Base-by-base conservation (phyloP, 768 basidiomycete species). In the Hypholoma sublateritium region DNA sequence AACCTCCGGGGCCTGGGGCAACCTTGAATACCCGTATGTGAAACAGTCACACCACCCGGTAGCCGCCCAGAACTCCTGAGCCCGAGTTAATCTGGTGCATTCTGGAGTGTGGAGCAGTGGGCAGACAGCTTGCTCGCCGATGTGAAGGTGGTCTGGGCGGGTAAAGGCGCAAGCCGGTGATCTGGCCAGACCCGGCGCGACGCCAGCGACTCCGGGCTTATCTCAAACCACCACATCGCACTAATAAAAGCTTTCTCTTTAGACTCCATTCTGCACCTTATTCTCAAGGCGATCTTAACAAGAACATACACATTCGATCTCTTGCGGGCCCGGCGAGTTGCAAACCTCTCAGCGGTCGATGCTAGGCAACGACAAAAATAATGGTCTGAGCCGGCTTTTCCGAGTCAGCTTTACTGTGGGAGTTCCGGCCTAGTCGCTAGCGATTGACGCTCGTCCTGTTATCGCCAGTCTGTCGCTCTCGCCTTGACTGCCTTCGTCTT, bases 11-110 rank as follows among this genome's bases (percentile, higher is more conserved):
- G 36, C 19, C 22, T 19, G 39, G 37, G 36, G 37, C 37, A 22
- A 43, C 17, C 7, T 17, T 24, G 16, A 48, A 47, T 55, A 55
- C 35, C 55, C 47, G 55, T 55, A 55, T 49, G 54, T 49, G 54
- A 48, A 50, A 49, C 43, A 36, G n/a, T 54, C 43, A 24, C 42
- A 53, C 43, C 17, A 35, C 53, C 43, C 19, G 32, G 42, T 36
- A 19, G 28, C 43, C 41, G 43, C 39, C 34, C 50, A 51, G 28
- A 53, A n/a, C 32, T 45, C 53, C 12, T 53, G 42, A 16, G 24
- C 28, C 24, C 36, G 28, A 32, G 32, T 22, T 8, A 45, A 45
- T 53, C 53, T 53, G 25, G 53, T 45, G 28, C 52, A 53, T 35
- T 53, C 53, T 53, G 53, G 53, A 53, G 43, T 46, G 14, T 32